Evolutionary conservation across 2,329 filamentous ascomycete genomes (phyloP).

Genomic region (Neonectria punicea): DNA sequence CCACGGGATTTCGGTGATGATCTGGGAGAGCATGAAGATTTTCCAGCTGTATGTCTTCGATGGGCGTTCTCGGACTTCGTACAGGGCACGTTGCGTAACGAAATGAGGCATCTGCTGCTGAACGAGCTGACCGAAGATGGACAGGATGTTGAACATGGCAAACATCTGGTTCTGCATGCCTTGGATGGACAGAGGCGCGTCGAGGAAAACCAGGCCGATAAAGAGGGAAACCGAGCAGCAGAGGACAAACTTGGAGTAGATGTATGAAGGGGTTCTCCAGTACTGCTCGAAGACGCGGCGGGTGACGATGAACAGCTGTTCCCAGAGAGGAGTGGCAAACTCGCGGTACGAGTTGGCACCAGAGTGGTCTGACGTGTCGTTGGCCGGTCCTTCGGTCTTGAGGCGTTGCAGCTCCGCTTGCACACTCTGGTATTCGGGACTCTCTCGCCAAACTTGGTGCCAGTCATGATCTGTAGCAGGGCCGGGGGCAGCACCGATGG

Average conservation of each 20-base stretch:
- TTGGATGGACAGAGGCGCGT: conserved; percentile 75
- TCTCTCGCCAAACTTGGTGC: conserved; percentile 48
- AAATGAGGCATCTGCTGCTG: conserved; percentile 88
- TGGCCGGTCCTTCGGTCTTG: conserved; percentile 60
- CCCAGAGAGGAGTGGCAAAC: conserved; percentile 79
- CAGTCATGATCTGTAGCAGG: conserved; percentile 37
- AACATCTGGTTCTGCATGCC: conserved; percentile 92
- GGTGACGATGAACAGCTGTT: conserved; percentile 74
- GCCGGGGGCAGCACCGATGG: conserved; percentile 40
- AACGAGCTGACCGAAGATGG: conserved; percentile 81
- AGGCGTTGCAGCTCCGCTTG: conserved; percentile 65
- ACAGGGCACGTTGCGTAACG: conserved; percentile 81
- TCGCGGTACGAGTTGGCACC: conserved; percentile 68
- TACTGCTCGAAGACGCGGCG: conserved; percentile 88
- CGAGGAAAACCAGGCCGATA: conserved; percentile 84
- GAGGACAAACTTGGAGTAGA: conserved; percentile 83
- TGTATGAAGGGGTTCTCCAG: conserved; percentile 90
- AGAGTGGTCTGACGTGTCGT: conserved; percentile 40
- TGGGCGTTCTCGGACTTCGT: conserved; percentile 86
- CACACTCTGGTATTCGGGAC: conserved; percentile 59
- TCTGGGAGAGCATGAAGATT: conserved; percentile 84
- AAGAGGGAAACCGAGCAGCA: conserved; percentile 75
- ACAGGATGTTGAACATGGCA: conserved; percentile 83
- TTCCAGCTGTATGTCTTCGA: conserved; percentile 88
- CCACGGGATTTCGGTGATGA: conserved; percentile 87